Conservation (phyloP, 306 rosid genomes). For the Castanospermum australe region DNA sequence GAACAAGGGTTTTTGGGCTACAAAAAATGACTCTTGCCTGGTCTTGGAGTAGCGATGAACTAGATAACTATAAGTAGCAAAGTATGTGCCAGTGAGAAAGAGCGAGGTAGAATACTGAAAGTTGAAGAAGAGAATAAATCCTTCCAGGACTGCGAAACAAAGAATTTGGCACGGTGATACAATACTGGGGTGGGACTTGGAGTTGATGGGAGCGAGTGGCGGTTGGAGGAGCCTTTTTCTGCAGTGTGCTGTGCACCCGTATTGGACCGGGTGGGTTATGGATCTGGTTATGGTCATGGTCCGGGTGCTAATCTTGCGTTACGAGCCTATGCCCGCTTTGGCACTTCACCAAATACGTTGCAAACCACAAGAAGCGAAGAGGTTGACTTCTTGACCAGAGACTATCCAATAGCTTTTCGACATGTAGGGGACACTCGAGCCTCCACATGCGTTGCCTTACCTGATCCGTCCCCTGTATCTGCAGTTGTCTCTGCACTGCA, state of each 20-base stretch:
- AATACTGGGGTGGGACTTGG: too few relatives aligned
- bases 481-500: conserved; percentile 14
- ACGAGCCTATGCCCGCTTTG: conserved; percentile 32
- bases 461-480: too few relatives aligned
- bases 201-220: not conserved
- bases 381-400: conserved; percentile 38
- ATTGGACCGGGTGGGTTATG: conserved; percentile 21
- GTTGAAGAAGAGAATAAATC: conserved; percentile 36
- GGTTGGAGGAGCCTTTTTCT: too few relatives aligned
- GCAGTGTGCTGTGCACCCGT: too few relatives aligned
- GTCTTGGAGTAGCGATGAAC: not conserved
- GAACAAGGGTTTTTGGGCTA: not conserved
- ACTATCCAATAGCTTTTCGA: not conserved
- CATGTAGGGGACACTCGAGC: conserved; percentile 31
- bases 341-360: conserved; percentile 30
- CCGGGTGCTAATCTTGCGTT: conserved; percentile 26
- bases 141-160: conserved; percentile 34
- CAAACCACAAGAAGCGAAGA: not conserved
- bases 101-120: conserved; percentile 8
- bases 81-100: conserved; percentile 18
- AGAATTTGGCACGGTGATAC: conserved; percentile 49
- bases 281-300: too few relatives aligned
- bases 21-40: not conserved
- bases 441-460: conserved; percentile 48
- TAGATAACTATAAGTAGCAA: not conserved